Percentiles rank a stretch among this genome's conserved stretches.
phyloP scores from a whole-genome alignment of 2,329 filamentous ascomycete species.

The Pyricularia sp. region DNA sequence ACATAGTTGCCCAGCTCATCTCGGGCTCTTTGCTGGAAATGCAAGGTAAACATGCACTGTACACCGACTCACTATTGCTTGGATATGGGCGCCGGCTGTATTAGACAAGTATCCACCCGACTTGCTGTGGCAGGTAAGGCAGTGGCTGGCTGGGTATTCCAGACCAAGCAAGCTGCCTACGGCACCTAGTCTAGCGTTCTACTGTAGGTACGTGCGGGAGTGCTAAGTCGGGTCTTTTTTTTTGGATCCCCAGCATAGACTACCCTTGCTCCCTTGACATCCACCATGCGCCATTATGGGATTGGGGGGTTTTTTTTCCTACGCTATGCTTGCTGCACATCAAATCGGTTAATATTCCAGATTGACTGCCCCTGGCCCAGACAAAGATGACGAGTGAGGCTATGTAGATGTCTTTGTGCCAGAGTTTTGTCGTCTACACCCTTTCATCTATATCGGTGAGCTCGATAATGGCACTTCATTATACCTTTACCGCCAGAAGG shows the following conservation, averaged over 20 bases:
- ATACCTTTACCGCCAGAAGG: not conserved
- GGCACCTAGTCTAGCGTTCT: not conserved
- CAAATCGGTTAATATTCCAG: slow-evolving; percentile 16
- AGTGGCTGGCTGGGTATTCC: not conserved
- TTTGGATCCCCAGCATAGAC: not conserved
- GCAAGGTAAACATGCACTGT: slow-evolving; percentile 3
- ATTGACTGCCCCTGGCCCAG: slow-evolving; percentile 1
- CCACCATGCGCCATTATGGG: not conserved
- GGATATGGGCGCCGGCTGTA: not conserved
- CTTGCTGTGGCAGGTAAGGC: not conserved
- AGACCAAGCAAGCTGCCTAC: not conserved
- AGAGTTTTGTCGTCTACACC: not conserved
- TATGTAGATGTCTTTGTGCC: not conserved
- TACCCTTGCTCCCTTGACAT: not conserved
- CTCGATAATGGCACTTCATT: not conserved
- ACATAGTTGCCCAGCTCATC: not conserved
- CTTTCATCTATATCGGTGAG: not conserved
- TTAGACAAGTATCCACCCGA: not conserved
- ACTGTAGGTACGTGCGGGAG: not conserved
- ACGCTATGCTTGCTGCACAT: slow-evolving; percentile 11
- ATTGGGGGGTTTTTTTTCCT: not conserved
- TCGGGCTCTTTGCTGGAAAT: not conserved
- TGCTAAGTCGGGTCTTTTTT: not conserved
- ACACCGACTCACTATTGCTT: slow-evolving; percentile 5
- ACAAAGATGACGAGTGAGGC: not conserved